Conservation (phyloP, 2,329 filamentous ascomycete genomes). For the Exophiala calicioides region DNA sequence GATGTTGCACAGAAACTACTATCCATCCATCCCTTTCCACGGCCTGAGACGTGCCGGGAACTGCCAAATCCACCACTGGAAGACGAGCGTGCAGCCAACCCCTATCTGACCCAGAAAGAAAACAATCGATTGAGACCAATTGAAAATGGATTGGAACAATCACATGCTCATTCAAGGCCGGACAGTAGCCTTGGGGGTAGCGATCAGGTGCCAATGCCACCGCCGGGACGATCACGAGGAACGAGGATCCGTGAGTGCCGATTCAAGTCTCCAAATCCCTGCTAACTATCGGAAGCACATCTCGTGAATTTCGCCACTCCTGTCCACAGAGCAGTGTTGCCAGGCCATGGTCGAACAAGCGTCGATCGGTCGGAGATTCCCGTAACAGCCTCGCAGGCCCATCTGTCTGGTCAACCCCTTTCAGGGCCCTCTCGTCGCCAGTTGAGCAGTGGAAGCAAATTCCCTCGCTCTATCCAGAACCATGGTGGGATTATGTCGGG, state of each 20-base stretch:
- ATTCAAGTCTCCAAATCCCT: neutral
- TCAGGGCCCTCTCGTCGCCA: slow-evolving; percentile 12
- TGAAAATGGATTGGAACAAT: slow-evolving; percentile 38
- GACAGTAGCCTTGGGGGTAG: slow-evolving; percentile 17
- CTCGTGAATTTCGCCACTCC: slow-evolving; percentile 10
- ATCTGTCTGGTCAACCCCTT: slow-evolving; percentile 1
- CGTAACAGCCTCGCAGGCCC: slow-evolving; percentile 5
- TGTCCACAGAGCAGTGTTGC: slow-evolving; percentile 11
- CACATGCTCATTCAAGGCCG: slow-evolving; percentile 40
- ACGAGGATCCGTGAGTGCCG: slow-evolving; percentile 11
- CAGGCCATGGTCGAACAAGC: slow-evolving; percentile 2
- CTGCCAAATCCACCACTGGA: slow-evolving; percentile 28
- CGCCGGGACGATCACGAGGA: slow-evolving; percentile 1
- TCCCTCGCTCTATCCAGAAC: slow-evolving; percentile 2
- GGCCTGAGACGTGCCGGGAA: slow-evolving; percentile 22
- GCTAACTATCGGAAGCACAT: slow-evolving; percentile 15
- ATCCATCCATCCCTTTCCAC: slow-evolving; percentile 32
- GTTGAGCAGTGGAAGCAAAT: slow-evolving; percentile 3
- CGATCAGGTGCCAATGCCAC: slow-evolving; percentile 13
- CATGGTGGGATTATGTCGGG: slow-evolving; percentile 7
- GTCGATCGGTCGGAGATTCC: slow-evolving; percentile 19
- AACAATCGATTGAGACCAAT: slow-evolving; percentile 25
- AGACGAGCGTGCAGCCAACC: neutral
- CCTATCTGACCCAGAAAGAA: slow-evolving; percentile 25
- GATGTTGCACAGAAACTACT: slow-evolving; percentile 51